phyloP scores from a whole-genome alignment of 2,329 filamentous ascomycete species.

The Polychaeton citri region DNA sequence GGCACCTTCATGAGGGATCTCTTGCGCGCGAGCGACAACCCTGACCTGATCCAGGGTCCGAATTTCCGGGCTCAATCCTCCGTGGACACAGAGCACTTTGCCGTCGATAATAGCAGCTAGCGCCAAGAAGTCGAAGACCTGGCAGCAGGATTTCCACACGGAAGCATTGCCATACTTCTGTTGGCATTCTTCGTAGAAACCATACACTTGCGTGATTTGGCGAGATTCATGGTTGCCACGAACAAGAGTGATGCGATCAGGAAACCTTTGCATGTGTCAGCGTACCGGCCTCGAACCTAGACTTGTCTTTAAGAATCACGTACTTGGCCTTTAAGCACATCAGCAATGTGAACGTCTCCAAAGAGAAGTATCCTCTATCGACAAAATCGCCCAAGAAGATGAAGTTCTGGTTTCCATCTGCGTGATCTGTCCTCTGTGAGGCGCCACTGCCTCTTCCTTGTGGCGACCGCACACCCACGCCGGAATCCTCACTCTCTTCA shows the following conservation, averaged over 20 bases:
- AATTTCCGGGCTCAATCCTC: slow-evolving; percentile 59
- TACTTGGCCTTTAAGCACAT: slow-evolving; percentile 62
- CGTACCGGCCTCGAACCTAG: background rate
- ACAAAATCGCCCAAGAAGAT: slow-evolving; percentile 63
- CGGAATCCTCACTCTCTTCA: slow-evolving; percentile 32
- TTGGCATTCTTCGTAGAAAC: slow-evolving; percentile 66
- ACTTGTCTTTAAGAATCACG: background rate
- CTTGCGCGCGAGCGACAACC: slow-evolving; percentile 59
- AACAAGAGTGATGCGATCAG: slow-evolving; percentile 58
- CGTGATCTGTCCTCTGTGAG: slow-evolving; percentile 26
- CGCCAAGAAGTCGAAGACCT: slow-evolving; percentile 66
- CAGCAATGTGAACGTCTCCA: slow-evolving; percentile 59
- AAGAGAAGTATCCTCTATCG: slow-evolving; percentile 59
- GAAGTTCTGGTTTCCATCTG: slow-evolving; percentile 53
- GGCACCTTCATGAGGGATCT: slow-evolving; percentile 64
- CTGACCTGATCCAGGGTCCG: slow-evolving; percentile 63
- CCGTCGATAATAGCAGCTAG: slow-evolving; percentile 62
- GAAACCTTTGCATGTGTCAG: slow-evolving; percentile 38
- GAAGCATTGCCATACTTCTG: slow-evolving; percentile 67
- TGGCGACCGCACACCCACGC: slow-evolving; percentile 26
- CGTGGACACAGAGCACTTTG: slow-evolving; percentile 60
- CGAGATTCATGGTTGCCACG: slow-evolving; percentile 65
- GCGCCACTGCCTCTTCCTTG: slow-evolving; percentile 24
- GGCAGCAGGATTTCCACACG: slow-evolving; percentile 68
- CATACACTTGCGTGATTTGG: slow-evolving; percentile 66